Evolutionary conservation across 371 early-diverging fungal species (phyloP), one percentile per base, ranked within the genome.

Genomic region (Umbelopsis sp.): DNA sequence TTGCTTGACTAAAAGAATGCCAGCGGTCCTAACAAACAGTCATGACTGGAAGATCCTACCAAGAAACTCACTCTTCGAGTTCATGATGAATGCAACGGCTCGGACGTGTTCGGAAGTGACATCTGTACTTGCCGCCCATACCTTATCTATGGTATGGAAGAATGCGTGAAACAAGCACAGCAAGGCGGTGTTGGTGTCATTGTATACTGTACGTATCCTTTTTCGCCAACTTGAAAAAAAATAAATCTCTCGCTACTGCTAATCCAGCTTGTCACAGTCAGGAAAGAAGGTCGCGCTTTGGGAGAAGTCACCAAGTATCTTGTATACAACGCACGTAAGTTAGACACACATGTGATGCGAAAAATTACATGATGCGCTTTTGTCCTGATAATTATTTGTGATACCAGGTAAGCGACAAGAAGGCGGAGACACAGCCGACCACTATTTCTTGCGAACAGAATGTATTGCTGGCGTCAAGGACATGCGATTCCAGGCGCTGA

Each of bases 291-390:
- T 7, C 89, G 97, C 66, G 97, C 97, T 0, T 74, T 97, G 51
- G 98, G 98, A 65, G 98, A 97, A 73, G 97, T 97, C 18, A 97
- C 97, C 44, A 97, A 97, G 77, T 97, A 97, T 70, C 85, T 97
- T 22, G 98, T 97, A 0, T 97, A 97, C 78, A 97, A 97, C 75
- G 96, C 97, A 2, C 88, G 96, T 73, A 92, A 92, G 80, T 71
- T 22, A 22, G 22, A 22, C 22, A 41, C 7, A 41, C 7, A 41
- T 29, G 29, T 29, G 29, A 29, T 29, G 4, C 4, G 41, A 41
- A 38, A 38, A 41, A 41, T 10, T 10, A 41, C 7, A 41, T 5
- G 7, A 41, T 41, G 41, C 29, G 22, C 22, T 22, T 22, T 22
- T 22, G 22, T 22, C 29, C 29, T 29, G 29, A 29, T 41, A 7